A percentile compares a stretch with the other conserved stretches of the same genome.
These are phyloP conservation scores for Termitomyces titanicus DNA, from an alignment of 768 basidiomycete species.

Conservation along the genomic window DNA sequence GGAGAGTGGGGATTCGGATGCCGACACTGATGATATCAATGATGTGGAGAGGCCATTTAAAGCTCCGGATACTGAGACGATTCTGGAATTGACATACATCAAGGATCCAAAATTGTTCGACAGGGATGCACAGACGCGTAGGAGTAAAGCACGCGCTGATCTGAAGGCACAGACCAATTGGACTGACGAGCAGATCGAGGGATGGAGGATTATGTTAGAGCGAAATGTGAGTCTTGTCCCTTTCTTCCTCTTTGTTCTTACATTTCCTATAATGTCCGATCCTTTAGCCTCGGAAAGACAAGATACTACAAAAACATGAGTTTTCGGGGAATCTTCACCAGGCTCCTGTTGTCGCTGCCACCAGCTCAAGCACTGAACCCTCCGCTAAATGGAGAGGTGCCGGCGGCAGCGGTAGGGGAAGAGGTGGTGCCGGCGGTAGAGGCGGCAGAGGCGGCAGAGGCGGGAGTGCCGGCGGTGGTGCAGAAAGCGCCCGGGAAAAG, in stretches of 20 bases:
- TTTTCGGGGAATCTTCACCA: conserved; percentile 59
- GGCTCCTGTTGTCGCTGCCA: conserved; percentile 10
- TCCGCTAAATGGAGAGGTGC: conserved; percentile 29
- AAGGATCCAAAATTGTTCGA: conserved; percentile 73
- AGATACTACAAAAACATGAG: conserved; percentile 70
- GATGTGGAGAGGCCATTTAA: conserved; percentile 21
- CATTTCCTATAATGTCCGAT: neutral
- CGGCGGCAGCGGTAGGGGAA: conserved; percentile 28
- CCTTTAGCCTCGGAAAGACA: conserved; percentile 67
- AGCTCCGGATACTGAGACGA: conserved; percentile 46
- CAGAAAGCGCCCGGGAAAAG: conserved; percentile 46
- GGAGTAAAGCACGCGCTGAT: conserved; percentile 62
- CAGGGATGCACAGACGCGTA: conserved; percentile 67
- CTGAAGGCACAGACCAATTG: conserved; percentile 73
- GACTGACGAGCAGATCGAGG: conserved; percentile 86
- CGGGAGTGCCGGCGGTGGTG: conserved; percentile 32
- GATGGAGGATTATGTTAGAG: conserved; percentile 89
- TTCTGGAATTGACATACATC: conserved; percentile 77
- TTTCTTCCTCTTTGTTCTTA: neutral
- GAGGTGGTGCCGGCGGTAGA: conserved; percentile 18
- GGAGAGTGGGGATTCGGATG: conserved; percentile 26
- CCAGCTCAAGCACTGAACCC: neutral
- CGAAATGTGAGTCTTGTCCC: conserved; percentile 58
- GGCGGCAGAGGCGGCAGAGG: conserved; percentile 30
- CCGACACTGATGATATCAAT: conserved; percentile 32